Base-by-base conservation (phyloP, 1,139 yeast species). In the Saccharomyces uvarum region DNA sequence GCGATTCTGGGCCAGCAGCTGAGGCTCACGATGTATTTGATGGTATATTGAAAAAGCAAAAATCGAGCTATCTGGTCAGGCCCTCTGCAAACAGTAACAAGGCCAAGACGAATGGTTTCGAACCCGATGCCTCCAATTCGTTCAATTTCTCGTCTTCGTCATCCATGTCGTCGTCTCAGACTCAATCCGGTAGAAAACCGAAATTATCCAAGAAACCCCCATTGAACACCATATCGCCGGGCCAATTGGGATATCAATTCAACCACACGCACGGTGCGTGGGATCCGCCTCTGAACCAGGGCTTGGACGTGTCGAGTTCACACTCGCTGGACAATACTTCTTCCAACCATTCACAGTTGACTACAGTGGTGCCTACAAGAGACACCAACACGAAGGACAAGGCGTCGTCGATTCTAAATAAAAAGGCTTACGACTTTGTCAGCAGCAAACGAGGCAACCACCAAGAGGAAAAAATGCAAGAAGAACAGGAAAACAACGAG, bases 241-340 rank as follows among this genome's bases (percentile, higher is more conserved):
- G 65, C 53, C 66, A 63, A 51, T 59, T 66, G 42, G 70, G 70
- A 0, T 59, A 65, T 51, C 62, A 62, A 11, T 66, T 64, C 44
- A 59, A 63, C 51, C 64, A 63, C 38, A 58, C 59, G 28, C 60
- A 60, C 21, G 68, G 69, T 3, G 63, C 60, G 5, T 66, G 70
- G 70, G 63, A 61, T 21, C 61, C 62, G 47, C 67, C 66, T 7
- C 54, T 58, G 9, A 55, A 58, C 11, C 53, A 57, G 28, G 53
- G 49, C 19, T 62, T 59, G 26, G 65, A 61, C 47, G 57, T 58
- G 14, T 60, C 66, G 3, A 60, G 61, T 49, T 61, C 62, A 48
- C 59, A 64, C 29, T 59, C 65, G 8, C 54, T 56, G 5, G 62
- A 61, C 47, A 58, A 57, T 49, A 55, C 59, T 11, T 51, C 57